Percentiles rank a stretch among this genome's conserved stretches.
phyloP scores from a whole-genome alignment of 2,329 filamentous ascomycete species.

The Fusarium humuli region DNA sequence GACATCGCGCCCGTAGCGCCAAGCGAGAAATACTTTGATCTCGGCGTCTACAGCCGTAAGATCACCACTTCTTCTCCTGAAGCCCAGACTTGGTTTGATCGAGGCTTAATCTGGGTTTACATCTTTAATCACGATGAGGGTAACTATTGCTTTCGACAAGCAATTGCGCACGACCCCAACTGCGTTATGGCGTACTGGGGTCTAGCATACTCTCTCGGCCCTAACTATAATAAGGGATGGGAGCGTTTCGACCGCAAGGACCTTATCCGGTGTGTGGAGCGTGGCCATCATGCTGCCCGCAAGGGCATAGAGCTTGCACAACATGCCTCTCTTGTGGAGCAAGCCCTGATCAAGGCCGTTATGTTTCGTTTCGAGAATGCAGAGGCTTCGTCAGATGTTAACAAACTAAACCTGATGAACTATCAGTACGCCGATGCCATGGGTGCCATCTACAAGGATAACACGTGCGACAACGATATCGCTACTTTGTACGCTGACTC shows the following conservation, averaged over 20 bases:
- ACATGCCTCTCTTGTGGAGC: conserved; percentile 50
- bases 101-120: conserved; percentile 77
- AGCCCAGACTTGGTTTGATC: conserved; percentile 74
- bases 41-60: background rate
- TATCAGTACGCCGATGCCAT: conserved; percentile 52
- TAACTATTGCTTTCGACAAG: conserved; percentile 68
- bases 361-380: conserved; percentile 65
- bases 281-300: background rate
- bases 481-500: conserved; percentile 55
- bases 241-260: conserved; percentile 73
- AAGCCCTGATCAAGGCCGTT: conserved; percentile 72
- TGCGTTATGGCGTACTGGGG: conserved; percentile 77
- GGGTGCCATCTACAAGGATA: conserved; percentile 47
- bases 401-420: conserved; percentile 39
- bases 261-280: conserved; percentile 16
- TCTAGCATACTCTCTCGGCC: conserved; percentile 75
- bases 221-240: conserved; percentile 83
- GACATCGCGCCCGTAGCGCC: too few species aligned
- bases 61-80: background rate
- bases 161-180: conserved; percentile 57
- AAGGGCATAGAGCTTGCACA: background rate
- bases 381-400: conserved; percentile 55
- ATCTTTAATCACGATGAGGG: conserved; percentile 78
- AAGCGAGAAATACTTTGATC: background rate
- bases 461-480: conserved; percentile 53